Evolutionary conservation across 805 yeast genomes (phyloP).

Genomic region (Saturnispora hagleri): DNA sequence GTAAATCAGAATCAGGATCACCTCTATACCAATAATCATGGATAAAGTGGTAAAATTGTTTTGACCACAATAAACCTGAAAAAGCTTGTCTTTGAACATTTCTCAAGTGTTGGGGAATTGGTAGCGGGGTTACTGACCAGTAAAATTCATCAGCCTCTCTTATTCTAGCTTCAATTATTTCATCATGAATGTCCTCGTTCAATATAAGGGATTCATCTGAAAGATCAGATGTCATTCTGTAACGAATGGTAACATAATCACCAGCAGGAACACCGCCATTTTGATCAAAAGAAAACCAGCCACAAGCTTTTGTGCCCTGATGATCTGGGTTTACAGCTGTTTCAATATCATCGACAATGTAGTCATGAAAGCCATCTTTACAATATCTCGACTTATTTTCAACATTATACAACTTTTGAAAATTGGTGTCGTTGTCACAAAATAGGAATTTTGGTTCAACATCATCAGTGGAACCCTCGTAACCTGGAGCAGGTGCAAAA

Average conservation of each 20-base stretch:
- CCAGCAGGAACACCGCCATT: constrained; percentile 77
- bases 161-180: constrained; percentile 56
- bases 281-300: constrained; percentile 71
- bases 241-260: constrained; percentile 77
- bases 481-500: constrained; percentile 82
- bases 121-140: constrained; percentile 80
- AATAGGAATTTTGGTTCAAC: constrained; percentile 70
- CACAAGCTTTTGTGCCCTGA: constrained; percentile 76
- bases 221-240: constrained; percentile 40
- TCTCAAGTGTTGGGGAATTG: constrained; percentile 69
- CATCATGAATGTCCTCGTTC: constrained; percentile 70
- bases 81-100: constrained; percentile 88
- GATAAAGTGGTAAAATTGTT: constrained; percentile 81
- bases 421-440: constrained; percentile 86
- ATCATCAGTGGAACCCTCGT: constrained; percentile 47
- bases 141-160: constrained; percentile 90
- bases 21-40: constrained; percentile 84
- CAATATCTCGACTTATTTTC: constrained; percentile 51
- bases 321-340: constrained; percentile 61
- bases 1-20: constrained; percentile 63
- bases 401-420: constrained; percentile 53
- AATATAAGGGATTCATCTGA: constrained; percentile 32
- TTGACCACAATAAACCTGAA: constrained; percentile 90
- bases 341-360: constrained; percentile 50
- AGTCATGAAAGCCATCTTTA: constrained; percentile 90